Percentiles rank a stretch among this genome's conserved stretches.
Evolutionary conservation across 2,329 filamentous ascomycete species (phyloP).

Genomic region (Orbilia blumenaviensis): DNA sequence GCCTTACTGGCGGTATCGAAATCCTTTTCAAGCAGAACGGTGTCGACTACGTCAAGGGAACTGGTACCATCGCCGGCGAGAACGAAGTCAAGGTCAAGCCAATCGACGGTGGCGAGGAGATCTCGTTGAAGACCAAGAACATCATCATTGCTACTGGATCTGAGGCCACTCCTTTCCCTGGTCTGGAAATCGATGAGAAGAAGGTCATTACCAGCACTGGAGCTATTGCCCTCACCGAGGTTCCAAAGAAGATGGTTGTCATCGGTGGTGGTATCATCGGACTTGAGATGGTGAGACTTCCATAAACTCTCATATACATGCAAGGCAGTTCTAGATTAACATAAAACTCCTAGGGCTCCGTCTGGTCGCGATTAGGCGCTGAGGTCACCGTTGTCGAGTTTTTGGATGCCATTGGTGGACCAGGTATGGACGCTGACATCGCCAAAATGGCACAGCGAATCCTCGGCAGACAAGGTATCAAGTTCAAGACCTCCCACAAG

Average conservation of each 20-base stretch:
- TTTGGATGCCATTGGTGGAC: conserved; percentile 92
- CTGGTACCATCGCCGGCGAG: conserved; percentile 84
- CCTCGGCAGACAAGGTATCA: conserved; percentile 93
- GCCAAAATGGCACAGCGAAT: conserved; percentile 92
- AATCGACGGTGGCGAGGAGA: conserved; percentile 84
- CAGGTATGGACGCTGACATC: conserved; percentile 95
- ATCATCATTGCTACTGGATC: conserved; percentile 97
- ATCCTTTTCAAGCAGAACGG: conserved; percentile 99
- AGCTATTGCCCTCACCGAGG: conserved; percentile 85
- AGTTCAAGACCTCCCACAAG: conserved; percentile 98
- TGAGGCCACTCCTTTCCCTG: conserved; percentile 95
- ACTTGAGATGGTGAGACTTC: conserved; percentile 84
- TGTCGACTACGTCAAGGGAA: conserved; percentile 96
- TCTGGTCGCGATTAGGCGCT: conserved; percentile 92
- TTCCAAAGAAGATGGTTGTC: conserved; percentile 95
- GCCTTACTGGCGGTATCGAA: conserved; percentile 96
- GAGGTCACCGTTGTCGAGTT: conserved; percentile 99
- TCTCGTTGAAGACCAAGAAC: conserved; percentile 88
- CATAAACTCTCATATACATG: not conserved
- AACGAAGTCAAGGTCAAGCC: conserved; percentile 91
- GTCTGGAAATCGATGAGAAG: conserved; percentile 95
- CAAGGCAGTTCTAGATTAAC: conserved; percentile 18
- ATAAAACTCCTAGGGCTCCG: conserved; percentile 70
- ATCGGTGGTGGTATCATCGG: conserved; percentile 99
- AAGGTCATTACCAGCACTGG: conserved; percentile 96